Percentiles rank a stretch among this genome's conserved stretches.
Conservation (phyloP, 768 basidiomycete species). For the Mycena capillaripes region DNA sequence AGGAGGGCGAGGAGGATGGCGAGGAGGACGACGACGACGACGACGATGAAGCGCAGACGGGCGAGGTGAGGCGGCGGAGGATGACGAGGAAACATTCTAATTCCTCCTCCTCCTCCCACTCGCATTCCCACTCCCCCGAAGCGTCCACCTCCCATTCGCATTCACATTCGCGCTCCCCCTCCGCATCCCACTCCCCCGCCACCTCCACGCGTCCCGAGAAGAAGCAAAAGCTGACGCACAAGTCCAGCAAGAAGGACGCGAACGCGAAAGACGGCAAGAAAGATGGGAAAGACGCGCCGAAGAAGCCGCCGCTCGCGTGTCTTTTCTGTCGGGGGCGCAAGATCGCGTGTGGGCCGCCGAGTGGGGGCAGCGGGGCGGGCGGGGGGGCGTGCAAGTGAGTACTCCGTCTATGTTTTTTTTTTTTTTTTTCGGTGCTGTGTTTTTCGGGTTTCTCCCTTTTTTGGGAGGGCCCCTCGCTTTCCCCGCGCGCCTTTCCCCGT, state of each 20-base stretch:
- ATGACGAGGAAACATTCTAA: background rate
- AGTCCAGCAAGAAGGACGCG: background rate
- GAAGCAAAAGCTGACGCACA: background rate
- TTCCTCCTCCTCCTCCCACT: background rate
- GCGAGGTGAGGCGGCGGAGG: no score
- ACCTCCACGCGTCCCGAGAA: no score
- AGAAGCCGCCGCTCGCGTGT: constrained; percentile 76
- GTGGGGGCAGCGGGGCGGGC: constrained; percentile 53
- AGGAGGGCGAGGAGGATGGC: no score
- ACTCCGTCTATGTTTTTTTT: background rate
- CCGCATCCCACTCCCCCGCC: background rate
- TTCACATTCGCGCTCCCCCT: no score
- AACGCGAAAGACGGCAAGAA: no score
- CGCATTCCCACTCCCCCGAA: background rate
- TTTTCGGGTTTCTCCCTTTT: background rate
- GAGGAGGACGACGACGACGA: background rate
- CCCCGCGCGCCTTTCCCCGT: background rate
- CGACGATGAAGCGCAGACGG: no score
- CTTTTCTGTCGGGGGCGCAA: constrained; percentile 77
- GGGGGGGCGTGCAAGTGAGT: constrained; percentile 72
- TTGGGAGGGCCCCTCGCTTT: background rate
- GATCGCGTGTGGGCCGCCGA: constrained; percentile 76
- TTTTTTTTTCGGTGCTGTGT: background rate
- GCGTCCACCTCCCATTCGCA: no score
- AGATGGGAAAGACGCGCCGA: no score